These are phyloP conservation scores for Sanchytrium tribonematis DNA, from an alignment of 371 early-diverging fungal genomes.

Conservation along the genomic window DNA sequence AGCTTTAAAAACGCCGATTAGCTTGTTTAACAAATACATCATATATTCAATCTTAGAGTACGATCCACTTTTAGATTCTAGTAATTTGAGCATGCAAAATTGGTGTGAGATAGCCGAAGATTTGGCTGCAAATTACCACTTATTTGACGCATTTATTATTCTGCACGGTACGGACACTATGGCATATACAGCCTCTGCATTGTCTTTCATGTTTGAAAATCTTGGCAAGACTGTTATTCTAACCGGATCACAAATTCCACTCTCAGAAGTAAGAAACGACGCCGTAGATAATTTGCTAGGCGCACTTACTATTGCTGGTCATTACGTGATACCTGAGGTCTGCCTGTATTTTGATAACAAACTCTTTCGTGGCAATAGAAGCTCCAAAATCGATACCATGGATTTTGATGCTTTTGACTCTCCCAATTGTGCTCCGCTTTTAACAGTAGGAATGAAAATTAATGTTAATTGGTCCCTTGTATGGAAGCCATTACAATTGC, in stretches of 20 bases:
- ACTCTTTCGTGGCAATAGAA: constrained; percentile 75
- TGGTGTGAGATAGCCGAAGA: constrained; percentile 85
- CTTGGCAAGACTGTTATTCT: constrained; percentile 88
- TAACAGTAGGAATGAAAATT: constrained; percentile 71
- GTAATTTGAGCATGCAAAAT: constrained; percentile 21
- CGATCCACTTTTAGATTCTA: constrained; percentile 39
- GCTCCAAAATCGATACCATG: constrained; percentile 69
- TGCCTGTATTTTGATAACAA: constrained; percentile 72
- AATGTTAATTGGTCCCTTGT: constrained; percentile 70
- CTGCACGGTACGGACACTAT: constrained; percentile 77
- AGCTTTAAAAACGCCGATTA: constrained; percentile 62
- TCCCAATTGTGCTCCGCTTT: constrained; percentile 65
- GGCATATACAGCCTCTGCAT: constrained; percentile 72
- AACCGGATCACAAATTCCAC: constrained; percentile 76
- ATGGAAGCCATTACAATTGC: constrained; percentile 49
- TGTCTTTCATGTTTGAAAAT: constrained; percentile 82
- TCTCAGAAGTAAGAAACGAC: constrained; percentile 86
- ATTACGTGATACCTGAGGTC: constrained; percentile 91
- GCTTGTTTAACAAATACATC: constrained; percentile 68
- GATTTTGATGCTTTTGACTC: constrained; percentile 89
- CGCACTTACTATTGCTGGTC: constrained; percentile 39
- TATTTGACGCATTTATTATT: constrained; percentile 74
- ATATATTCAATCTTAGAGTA: constrained; percentile 75
- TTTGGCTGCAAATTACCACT: constrained; percentile 66
- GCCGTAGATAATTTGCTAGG: constrained; percentile 82